A percentile compares a stretch with the other conserved stretches of the same genome.
These are phyloP conservation scores for Pleurotus tuber-regium DNA, from an alignment of 768 basidiomycete genomes.

Conservation along the genomic window DNA sequence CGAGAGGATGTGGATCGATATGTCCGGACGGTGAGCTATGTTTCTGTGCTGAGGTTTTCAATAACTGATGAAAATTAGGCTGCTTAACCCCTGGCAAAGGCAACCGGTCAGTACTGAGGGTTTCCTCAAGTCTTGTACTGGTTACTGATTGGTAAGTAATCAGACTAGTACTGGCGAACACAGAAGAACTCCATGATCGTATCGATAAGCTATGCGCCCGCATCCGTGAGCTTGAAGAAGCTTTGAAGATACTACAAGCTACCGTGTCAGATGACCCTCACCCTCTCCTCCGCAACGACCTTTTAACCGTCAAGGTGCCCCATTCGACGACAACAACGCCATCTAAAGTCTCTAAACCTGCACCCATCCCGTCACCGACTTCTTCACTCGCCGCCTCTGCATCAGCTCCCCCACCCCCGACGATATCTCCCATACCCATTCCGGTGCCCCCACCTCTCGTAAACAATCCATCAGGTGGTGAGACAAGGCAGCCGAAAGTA, in stretches of 20 bases:
- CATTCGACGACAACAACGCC: slow-evolving; percentile 12
- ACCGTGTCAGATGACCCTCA: slow-evolving; percentile 47
- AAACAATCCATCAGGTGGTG: no score
- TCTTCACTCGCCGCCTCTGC: neutral
- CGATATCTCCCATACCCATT: neutral
- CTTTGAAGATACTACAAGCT: slow-evolving; percentile 47
- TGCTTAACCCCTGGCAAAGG: slow-evolving; percentile 57
- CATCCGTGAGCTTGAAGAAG: slow-evolving; percentile 62
- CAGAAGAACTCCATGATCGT: slow-evolving; percentile 66
- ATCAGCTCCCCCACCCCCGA: neutral
- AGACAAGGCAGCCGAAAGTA: slow-evolving; percentile 14
- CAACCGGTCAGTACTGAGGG: slow-evolving; percentile 38
- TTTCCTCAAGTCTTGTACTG: neutral
- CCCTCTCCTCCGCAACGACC: slow-evolving; percentile 39
- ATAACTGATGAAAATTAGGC: slow-evolving; percentile 30
- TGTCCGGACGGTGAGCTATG: slow-evolving; percentile 65
- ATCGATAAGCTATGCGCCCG: slow-evolving; percentile 54
- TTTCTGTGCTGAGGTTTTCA: neutral
- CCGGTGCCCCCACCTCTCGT: no score
- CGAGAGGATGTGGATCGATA: slow-evolving; percentile 70
- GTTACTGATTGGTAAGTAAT: neutral
- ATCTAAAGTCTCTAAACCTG: no score
- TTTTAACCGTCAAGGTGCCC: slow-evolving; percentile 27
- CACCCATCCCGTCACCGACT: slow-evolving; percentile 1
- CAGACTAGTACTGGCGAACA: slow-evolving; percentile 63